Base-by-base conservation (phyloP, 805 yeast species). In the Suhomyces pyralidae region DNA sequence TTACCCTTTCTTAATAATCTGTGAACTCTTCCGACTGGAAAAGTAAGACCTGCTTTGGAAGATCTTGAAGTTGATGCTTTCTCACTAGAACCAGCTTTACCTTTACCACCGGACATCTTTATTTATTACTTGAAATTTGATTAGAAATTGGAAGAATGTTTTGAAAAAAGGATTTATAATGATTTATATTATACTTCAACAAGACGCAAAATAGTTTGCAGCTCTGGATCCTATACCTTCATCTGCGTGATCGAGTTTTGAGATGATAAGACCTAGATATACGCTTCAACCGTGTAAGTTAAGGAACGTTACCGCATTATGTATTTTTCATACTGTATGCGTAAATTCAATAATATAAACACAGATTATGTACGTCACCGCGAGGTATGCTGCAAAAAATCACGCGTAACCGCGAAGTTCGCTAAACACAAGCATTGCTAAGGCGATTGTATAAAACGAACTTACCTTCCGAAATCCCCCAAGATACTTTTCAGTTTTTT, bases 1-100 rank as follows among this genome's bases (percentile, higher is more conserved):
- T 92, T 90, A 75, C 97, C 97, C 80, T 88, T 90, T 85, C 96
- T 90, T 71, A 93, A 80, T 66, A 92, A 83, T 81, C 97, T 86
- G 83, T 93, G 97, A 65, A 93, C 94, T 86, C 98, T 92, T 78
- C 98, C 98, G 64, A 93, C 98, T 81, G 98, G 98, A 96, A 93
- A 93, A 68, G 96, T 90, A 72, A 93, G 85, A 77, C 97, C 98
- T 72, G 98, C 97, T 83, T 91, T 93, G 60, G 97, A 86, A 65
- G 98, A 93, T 86, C 98, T 90, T 53, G 97, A 88, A 81, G 93
- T 94, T 71, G 97, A 87, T 69, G 96, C 91, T 81, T 93, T 93
- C 74, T 90, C 92, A 67, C 53, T 46, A 19, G 96, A 78, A 71
- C 96, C 96, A 72, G 97, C 96, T 81, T 92, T 92, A 68, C 90